Evolutionary conservation across 371 early-diverging fungal genomes (phyloP).

Genomic region (Catenaria anguillulae): DNA sequence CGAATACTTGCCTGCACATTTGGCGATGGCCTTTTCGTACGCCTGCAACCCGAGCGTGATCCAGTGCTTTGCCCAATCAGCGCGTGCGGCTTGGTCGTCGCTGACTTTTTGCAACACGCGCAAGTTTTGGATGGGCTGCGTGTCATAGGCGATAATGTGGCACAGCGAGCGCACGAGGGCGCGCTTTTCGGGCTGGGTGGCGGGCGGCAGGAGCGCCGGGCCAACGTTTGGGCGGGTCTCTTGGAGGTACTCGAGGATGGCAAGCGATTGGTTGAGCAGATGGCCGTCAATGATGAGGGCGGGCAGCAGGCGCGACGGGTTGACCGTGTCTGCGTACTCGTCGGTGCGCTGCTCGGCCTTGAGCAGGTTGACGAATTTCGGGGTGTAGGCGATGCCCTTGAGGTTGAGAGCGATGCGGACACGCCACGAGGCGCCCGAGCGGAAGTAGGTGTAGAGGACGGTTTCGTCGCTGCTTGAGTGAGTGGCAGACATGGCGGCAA

Average conservation of each 20-base stretch:
- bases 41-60: constrained; percentile 49
- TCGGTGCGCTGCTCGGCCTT: constrained; percentile 47
- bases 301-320: constrained; percentile 59
- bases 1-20: constrained; percentile 52
- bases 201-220: constrained; percentile 49
- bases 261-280: constrained; percentile 47
- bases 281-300: constrained; percentile 42
- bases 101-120: constrained; percentile 46
- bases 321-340: constrained; percentile 34
- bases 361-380: constrained; percentile 53
- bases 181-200: constrained; percentile 38
- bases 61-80: constrained; percentile 46
- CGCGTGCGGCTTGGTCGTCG: constrained; percentile 27
- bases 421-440: constrained; percentile 61
- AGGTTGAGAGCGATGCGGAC: constrained; percentile 55
- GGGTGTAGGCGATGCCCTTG: constrained; percentile 45
- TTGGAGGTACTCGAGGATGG: constrained; percentile 80
- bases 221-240: constrained; percentile 50
- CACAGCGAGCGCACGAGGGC: constrained; percentile 60
- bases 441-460: constrained; percentile 52
- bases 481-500: too few relatives aligned
- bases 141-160: constrained; percentile 59
- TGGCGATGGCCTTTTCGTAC: constrained; percentile 44
- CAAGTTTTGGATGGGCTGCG: constrained; percentile 77
- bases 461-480: too few relatives aligned